Evolutionary conservation across 2,329 filamentous ascomycete genomes (phyloP).

Genomic region (Sordariomycetes sp.): DNA sequence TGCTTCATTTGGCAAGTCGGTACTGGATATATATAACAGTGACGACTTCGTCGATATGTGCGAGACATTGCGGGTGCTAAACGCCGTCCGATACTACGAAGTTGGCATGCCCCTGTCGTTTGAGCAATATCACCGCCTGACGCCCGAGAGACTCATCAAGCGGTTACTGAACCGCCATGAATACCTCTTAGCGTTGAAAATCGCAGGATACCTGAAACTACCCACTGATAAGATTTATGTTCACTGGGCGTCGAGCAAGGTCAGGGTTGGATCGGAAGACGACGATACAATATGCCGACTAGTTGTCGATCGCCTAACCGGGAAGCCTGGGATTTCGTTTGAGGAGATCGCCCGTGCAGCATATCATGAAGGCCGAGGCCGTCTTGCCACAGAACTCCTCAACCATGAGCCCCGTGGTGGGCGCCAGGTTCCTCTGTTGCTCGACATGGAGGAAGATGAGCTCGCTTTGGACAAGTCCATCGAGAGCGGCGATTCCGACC

Average conservation of each 20-base stretch:
- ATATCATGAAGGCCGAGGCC: slow-evolving; percentile 83
- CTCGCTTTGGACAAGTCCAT: slow-evolving; percentile 94
- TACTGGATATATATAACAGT: slow-evolving; percentile 93
- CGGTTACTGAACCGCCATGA: slow-evolving; percentile 83
- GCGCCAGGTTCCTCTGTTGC: slow-evolving; percentile 86
- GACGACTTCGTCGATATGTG: slow-evolving; percentile 99
- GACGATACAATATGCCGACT: slow-evolving; percentile 81
- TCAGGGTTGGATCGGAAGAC: slow-evolving; percentile 73
- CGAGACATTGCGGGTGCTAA: slow-evolving; percentile 84
- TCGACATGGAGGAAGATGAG: slow-evolving; percentile 93
- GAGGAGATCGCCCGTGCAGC: slow-evolving; percentile 88
- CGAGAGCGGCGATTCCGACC: slow-evolving; percentile 87
- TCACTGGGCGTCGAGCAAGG: slow-evolving; percentile 94
- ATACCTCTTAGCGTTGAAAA: slow-evolving; percentile 80
- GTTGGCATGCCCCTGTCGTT: slow-evolving; percentile 85
- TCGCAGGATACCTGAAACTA: slow-evolving; percentile 79
- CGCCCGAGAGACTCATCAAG: slow-evolving; percentile 78
- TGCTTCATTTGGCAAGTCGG: slow-evolving; percentile 94
- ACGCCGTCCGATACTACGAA: slow-evolving; percentile 85
- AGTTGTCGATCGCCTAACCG: slow-evolving; percentile 78
- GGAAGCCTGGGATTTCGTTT: slow-evolving; percentile 89
- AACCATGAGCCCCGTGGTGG: slow-evolving; percentile 92
- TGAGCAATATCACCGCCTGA: slow-evolving; percentile 86
- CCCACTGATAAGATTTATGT: slow-evolving; percentile 88
- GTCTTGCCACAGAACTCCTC: slow-evolving; percentile 82